A percentile compares a stretch with the other conserved stretches of the same genome.
Evolutionary conservation across 2,329 filamentous ascomycete species (phyloP).

Genomic region (Beauveria sp.): DNA sequence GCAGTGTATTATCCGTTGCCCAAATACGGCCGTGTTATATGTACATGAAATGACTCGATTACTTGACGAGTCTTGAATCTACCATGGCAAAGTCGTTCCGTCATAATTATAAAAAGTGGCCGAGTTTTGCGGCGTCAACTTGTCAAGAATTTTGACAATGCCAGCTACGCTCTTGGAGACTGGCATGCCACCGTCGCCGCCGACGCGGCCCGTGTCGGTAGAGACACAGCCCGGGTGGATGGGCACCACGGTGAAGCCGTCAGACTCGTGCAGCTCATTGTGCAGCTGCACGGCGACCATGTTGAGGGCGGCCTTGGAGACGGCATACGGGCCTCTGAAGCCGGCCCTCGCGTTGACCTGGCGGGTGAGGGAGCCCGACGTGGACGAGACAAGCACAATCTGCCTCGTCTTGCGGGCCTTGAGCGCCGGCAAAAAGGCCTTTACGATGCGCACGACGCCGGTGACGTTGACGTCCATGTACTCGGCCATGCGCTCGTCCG

Average conservation of each 20-base stretch:
- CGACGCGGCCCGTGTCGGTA: slow-evolving; percentile 5
- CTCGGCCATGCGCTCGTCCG: slow-evolving; percentile 6
- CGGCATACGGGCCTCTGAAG: slow-evolving; percentile 2
- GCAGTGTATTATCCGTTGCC: background rate
- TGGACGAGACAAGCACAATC: slow-evolving; percentile 10
- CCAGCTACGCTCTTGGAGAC: slow-evolving; percentile 6
- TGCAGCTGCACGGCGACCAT: slow-evolving; percentile 12
- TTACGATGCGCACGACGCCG: slow-evolving; percentile 9
- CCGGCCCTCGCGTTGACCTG: background rate
- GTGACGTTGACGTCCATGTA: slow-evolving; percentile 10
- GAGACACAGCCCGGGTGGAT: slow-evolving; percentile 7
- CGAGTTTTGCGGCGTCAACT: slow-evolving; percentile 8
- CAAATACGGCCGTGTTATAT: background rate
- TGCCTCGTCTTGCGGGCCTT: slow-evolving; percentile 5
- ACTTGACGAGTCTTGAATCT: background rate
- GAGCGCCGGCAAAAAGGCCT: slow-evolving; percentile 10
- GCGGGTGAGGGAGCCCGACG: background rate
- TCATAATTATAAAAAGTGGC: slow-evolving; percentile 9
- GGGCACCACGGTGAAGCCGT: slow-evolving; percentile 11
- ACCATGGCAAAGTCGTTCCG: slow-evolving; percentile 8
- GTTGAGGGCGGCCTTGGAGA: slow-evolving; percentile 9
- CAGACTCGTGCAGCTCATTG: slow-evolving; percentile 6
- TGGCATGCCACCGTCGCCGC: slow-evolving; percentile 6
- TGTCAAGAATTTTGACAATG: background rate
- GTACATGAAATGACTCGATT: background rate